Conservation (phyloP, 108 stramenopile genomes). For the Skeletonema potamos region DNA sequence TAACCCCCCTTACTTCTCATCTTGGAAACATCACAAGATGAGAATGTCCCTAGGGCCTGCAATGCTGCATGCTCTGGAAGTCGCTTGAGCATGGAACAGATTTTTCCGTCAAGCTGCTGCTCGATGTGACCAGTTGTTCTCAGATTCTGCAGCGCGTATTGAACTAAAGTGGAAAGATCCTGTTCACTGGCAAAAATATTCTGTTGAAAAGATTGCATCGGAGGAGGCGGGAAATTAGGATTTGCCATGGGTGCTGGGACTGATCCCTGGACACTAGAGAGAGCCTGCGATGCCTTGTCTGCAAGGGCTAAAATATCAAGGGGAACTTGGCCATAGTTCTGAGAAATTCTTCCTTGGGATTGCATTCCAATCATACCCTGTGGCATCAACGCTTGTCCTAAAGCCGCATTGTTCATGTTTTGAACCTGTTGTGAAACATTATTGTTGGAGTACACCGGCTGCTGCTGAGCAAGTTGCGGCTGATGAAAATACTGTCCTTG, state of each 20-base stretch:
- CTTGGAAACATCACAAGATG: constrained; percentile 60
- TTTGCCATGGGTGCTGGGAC: constrained; percentile 11
- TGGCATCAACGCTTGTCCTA: neutral
- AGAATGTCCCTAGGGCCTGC: constrained; percentile 62
- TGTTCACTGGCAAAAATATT: constrained; percentile 44
- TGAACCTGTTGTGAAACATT: neutral
- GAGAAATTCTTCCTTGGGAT: neutral
- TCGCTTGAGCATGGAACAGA: constrained; percentile 72
- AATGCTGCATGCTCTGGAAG: constrained; percentile 71
- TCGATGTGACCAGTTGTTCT: constrained; percentile 72
- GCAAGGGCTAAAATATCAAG: constrained; percentile 78
- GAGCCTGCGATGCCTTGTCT: constrained; percentile 75
- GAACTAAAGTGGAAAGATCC: constrained; percentile 62
- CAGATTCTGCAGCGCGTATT: constrained; percentile 72
- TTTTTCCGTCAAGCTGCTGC: constrained; percentile 56
- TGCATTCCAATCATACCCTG: neutral
- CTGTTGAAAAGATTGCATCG: constrained; percentile 15
- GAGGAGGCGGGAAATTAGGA: constrained; percentile 24
- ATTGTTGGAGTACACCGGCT: constrained; percentile 9
- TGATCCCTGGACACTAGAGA: constrained; percentile 29
- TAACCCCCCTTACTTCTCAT: constrained; percentile 79
- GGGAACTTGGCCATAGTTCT: constrained; percentile 13
- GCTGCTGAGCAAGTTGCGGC: constrained; percentile 21
- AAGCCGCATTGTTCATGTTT: neutral
- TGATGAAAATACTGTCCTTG: constrained; percentile 43